Evolutionary conservation across 163 green algal genomes (phyloP).

Genomic region (Prototheca cutis): DNA sequence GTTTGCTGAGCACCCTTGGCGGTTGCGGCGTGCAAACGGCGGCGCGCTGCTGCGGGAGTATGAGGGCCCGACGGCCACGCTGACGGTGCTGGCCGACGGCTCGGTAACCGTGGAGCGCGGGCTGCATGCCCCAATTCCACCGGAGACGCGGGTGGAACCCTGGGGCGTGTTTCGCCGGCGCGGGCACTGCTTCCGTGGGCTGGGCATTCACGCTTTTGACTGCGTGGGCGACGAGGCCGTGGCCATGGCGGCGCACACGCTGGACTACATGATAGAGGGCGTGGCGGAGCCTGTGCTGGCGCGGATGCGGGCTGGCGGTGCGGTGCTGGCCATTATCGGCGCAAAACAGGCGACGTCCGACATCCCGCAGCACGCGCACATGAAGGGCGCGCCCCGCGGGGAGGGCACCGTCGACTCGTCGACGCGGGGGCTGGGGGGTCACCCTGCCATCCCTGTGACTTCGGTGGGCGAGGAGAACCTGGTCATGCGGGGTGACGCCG

Average conservation of each 20-base stretch:
- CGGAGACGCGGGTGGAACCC: background rate
- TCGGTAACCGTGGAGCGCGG: background rate
- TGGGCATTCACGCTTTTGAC: conserved; percentile 34
- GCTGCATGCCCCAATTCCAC: conserved; percentile 4
- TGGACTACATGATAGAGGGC: conserved; percentile 41
- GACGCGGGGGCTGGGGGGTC: conserved; percentile 52
- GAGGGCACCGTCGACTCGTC: conserved; percentile 34
- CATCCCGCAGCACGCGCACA: conserved; percentile 57
- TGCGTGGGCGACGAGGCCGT: conserved; percentile 40
- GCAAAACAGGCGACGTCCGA: conserved; percentile 47
- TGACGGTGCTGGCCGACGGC: conserved; percentile 6
- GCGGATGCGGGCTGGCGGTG: conserved; percentile 19
- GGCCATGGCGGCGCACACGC: conserved; percentile 11
- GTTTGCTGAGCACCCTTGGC: conserved; percentile 35
- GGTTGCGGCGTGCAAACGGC: conserved; percentile 11
- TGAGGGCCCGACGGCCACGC: conserved; percentile 16
- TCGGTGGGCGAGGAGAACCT: conserved; percentile 60
- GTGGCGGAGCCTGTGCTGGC: conserved; percentile 22
- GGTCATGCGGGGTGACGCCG: conserved; percentile 39
- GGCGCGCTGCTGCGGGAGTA: conserved; percentile 26
- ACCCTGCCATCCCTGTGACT: conserved; percentile 24
- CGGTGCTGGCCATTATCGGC: conserved; percentile 57
- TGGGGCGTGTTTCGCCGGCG: conserved; percentile 40
- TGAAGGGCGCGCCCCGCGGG: conserved; percentile 23
- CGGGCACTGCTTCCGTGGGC: conserved; percentile 33